phyloP scores from a whole-genome alignment of 2,329 filamentous ascomycete species.

The Venturia effusa region DNA sequence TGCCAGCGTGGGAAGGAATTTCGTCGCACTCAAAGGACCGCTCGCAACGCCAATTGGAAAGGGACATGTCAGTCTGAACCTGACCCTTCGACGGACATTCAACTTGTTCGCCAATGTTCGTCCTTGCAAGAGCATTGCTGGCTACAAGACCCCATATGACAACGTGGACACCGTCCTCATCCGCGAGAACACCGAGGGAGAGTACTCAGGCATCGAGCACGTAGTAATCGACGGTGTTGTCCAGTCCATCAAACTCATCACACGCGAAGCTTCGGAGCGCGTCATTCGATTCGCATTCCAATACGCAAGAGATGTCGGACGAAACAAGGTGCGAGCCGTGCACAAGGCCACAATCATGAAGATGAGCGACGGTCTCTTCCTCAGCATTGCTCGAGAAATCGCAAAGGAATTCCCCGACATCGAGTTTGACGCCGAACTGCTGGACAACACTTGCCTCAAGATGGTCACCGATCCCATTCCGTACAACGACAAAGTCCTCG shows the following conservation, averaged over 20 bases:
- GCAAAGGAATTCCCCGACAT: slow-evolving; percentile 92
- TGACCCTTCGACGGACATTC: slow-evolving; percentile 96
- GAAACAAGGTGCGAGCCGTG: slow-evolving; percentile 92
- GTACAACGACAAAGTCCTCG: slow-evolving; percentile 98
- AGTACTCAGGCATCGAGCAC: slow-evolving; percentile 99
- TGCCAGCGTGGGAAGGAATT: slow-evolving; percentile 86
- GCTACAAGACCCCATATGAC: slow-evolving; percentile 98
- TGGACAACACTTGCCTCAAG: slow-evolving; percentile 99
- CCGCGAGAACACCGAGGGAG: slow-evolving; percentile 98
- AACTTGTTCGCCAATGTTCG: slow-evolving; percentile 99
- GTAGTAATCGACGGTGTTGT: slow-evolving; percentile 95
- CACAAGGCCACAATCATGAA: slow-evolving; percentile 99
- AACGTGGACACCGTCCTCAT: slow-evolving; percentile 94
- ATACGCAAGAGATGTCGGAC: slow-evolving; percentile 85
- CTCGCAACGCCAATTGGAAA: slow-evolving; percentile 96
- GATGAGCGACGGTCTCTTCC: slow-evolving; percentile 98
- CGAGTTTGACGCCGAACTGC: slow-evolving; percentile 93
- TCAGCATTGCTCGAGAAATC: slow-evolving; percentile 73
- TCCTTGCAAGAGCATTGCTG: slow-evolving; percentile 91
- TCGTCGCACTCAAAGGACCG: slow-evolving; percentile 95
- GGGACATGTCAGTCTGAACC: slow-evolving; percentile 97
- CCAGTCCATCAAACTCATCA: slow-evolving; percentile 99
- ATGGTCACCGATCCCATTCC: slow-evolving; percentile 93
- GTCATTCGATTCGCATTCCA: slow-evolving; percentile 97
- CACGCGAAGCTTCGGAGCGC: slow-evolving; percentile 84